Percentiles rank a stretch among this genome's conserved stretches.
Evolutionary conservation across 768 basidiomycete species (phyloP).

Genomic region (Tylopilus balloui): DNA sequence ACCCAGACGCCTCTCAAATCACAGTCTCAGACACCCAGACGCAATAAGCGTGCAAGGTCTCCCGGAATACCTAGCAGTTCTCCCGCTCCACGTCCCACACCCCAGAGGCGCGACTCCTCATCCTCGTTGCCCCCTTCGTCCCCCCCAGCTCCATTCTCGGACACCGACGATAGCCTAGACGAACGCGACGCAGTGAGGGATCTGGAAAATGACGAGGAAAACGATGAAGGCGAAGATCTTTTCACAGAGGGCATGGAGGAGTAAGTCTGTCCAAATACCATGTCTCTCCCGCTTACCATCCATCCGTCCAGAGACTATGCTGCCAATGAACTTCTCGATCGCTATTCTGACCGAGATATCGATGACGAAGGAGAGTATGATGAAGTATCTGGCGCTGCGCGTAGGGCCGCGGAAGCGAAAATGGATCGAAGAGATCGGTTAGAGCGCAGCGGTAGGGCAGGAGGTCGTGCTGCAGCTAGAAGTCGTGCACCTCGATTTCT

Average conservation of each 20-base stretch:
- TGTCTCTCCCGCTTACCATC: slow-evolving; percentile 8
- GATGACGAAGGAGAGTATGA: slow-evolving; percentile 75
- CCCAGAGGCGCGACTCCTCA: slow-evolving; percentile 52
- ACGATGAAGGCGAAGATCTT: slow-evolving; percentile 89
- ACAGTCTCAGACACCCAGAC: slow-evolving; percentile 44
- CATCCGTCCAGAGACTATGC: slow-evolving; percentile 68
- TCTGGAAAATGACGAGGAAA: slow-evolving; percentile 66
- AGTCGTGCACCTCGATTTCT: slow-evolving; percentile 85
- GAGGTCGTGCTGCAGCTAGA: slow-evolving; percentile 70
- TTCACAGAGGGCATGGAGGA: slow-evolving; percentile 75
- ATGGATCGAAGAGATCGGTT: slow-evolving; percentile 87
- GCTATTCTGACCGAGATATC: slow-evolving; percentile 81
- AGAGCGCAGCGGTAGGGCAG: slow-evolving; percentile 61
- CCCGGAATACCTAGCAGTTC: slow-evolving; percentile 45
- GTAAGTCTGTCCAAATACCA: slow-evolving; percentile 40
- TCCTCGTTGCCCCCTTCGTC: slow-evolving; percentile 86
- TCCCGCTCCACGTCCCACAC: slow-evolving; percentile 41
- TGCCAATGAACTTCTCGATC: slow-evolving; percentile 74
- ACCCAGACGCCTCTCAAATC: background rate
- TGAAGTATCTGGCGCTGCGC: slow-evolving; percentile 60
- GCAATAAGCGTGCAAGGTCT: slow-evolving; percentile 61
- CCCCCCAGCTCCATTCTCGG: slow-evolving; percentile 77
- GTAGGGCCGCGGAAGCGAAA: slow-evolving; percentile 77
- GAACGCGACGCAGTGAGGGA: slow-evolving; percentile 65
- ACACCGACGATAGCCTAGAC: slow-evolving; percentile 77